Percentiles rank a stretch among this genome's conserved stretches.
Conservation (phyloP, 106 monocot species). For the Apostasia ramifera region DNA sequence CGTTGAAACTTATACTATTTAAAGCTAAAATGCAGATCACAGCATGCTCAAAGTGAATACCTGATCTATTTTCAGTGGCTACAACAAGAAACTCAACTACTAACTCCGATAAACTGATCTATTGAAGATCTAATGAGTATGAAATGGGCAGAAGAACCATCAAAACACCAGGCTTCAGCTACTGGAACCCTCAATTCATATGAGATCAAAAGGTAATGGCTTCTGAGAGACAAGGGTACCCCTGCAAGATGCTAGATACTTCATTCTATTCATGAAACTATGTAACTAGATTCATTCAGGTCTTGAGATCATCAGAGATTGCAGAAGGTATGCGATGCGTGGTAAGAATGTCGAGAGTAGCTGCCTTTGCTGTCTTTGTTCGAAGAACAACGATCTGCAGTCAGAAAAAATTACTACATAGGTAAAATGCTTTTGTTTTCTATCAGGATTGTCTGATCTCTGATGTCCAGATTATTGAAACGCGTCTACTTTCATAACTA, state of each 20-base stretch:
- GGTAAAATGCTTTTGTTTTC: neutral
- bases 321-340: slow-evolving; percentile 92
- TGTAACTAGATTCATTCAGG: slow-evolving; percentile 10
- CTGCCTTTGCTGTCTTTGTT: slow-evolving; percentile 75
- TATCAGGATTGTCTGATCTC: neutral
- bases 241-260: neutral
- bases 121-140: too few species aligned
- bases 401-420: slow-evolving; percentile 3
- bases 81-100: too few species aligned
- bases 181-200: too few species aligned
- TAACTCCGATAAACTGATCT: too few species aligned
- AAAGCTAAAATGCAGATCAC: too few species aligned
- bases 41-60: too few species aligned
- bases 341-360: slow-evolving; percentile 76
- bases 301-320: slow-evolving; percentile 72
- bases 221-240: too few species aligned
- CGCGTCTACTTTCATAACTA: neutral
- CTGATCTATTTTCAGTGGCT: too few species aligned
- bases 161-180: too few species aligned
- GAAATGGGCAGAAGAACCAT: too few species aligned
- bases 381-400: slow-evolving; percentile 77
- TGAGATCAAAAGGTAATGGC: too few species aligned
- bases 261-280: neutral
- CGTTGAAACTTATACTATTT: too few species aligned
- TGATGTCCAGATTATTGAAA: neutral